A percentile compares a stretch with the other conserved stretches of the same genome.
Conservation (phyloP, 2,329 filamentous ascomycete species). For the Penicillium frequentans region DNA sequence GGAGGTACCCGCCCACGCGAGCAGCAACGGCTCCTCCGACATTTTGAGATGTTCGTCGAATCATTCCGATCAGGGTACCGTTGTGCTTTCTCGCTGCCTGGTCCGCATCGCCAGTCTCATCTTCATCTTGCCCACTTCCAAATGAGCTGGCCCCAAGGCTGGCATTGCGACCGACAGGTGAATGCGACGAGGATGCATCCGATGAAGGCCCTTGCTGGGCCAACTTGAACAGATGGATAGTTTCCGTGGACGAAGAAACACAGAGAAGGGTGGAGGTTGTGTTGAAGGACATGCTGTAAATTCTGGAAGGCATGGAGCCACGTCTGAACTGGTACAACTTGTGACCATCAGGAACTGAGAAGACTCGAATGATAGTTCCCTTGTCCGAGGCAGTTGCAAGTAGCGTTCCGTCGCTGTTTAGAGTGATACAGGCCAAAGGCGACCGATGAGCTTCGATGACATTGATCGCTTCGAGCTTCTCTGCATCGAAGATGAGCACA, state of each 20-base stretch:
- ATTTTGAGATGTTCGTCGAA: slow-evolving; percentile 91
- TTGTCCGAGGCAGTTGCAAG: slow-evolving; percentile 96
- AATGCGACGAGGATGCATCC: slow-evolving; percentile 29
- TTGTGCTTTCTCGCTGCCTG: slow-evolving; percentile 52
- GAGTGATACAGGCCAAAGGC: slow-evolving; percentile 81
- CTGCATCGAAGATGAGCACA: slow-evolving; percentile 87
- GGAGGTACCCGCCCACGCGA: slow-evolving; percentile 87
- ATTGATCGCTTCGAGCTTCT: slow-evolving; percentile 87
- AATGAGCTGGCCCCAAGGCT: slow-evolving; percentile 27
- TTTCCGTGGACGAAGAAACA: slow-evolving; percentile 94
- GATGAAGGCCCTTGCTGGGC: slow-evolving; percentile 39
- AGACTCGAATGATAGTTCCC: slow-evolving; percentile 94
- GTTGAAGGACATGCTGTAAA: slow-evolving; percentile 99
- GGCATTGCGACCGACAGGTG: slow-evolving; percentile 25
- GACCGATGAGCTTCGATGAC: slow-evolving; percentile 94
- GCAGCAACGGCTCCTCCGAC: slow-evolving; percentile 87
- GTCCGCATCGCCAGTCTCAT: slow-evolving; percentile 38
- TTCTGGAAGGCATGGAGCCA: slow-evolving; percentile 91
- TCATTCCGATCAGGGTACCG: slow-evolving; percentile 83
- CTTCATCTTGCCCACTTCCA: slow-evolving; percentile 29
- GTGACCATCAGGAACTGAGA: slow-evolving; percentile 83
- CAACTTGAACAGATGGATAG: slow-evolving; percentile 92
- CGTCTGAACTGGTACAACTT: slow-evolving; percentile 96
- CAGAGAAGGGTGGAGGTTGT: slow-evolving; percentile 88
- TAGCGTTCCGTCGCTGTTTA: slow-evolving; percentile 89